phyloP scores from a whole-genome alignment of 2,329 filamentous ascomycete species.

The Ambrosiella beaveri region DNA sequence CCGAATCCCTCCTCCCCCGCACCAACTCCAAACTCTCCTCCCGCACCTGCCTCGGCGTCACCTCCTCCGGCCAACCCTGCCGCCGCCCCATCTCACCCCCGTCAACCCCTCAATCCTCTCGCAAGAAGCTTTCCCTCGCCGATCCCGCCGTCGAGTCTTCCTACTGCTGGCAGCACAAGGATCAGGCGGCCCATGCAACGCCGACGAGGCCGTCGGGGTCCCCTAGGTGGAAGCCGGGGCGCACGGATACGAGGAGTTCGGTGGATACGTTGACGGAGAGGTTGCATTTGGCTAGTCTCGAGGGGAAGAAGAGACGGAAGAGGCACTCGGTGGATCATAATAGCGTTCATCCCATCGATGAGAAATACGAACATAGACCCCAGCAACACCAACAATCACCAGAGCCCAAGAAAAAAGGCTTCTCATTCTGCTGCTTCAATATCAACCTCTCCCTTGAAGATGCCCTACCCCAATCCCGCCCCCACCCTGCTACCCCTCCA shows the following conservation, averaged over 20 bases:
- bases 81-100: constrained; percentile 42
- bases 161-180: constrained; percentile 92
- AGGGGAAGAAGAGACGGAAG: constrained; percentile 23
- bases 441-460: neutral
- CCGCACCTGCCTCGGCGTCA: constrained; percentile 79
- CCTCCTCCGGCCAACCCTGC: constrained; percentile 65
- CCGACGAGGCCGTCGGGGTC: constrained; percentile 18
- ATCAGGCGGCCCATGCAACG: constrained; percentile 46
- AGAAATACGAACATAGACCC: neutral
- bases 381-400: neutral
- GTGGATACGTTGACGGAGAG: constrained; percentile 74
- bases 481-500: neutral
- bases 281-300: constrained; percentile 55
- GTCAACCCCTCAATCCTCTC: constrained; percentile 15
- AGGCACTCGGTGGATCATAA: constrained; percentile 15
- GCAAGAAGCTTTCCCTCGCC: constrained; percentile 6
- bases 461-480: neutral
- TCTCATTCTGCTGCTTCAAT: constrained; percentile 10
- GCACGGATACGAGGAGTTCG: neutral
- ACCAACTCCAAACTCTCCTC: constrained; percentile 71
- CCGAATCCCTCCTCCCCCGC: constrained; percentile 26
- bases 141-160: constrained; percentile 36
- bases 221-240: constrained; percentile 16
- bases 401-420: neutral
- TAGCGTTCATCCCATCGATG: constrained; percentile 11